Evolutionary conservation across 75 land plant species (phyloP).

Genomic region (Picea sitchensis): DNA sequence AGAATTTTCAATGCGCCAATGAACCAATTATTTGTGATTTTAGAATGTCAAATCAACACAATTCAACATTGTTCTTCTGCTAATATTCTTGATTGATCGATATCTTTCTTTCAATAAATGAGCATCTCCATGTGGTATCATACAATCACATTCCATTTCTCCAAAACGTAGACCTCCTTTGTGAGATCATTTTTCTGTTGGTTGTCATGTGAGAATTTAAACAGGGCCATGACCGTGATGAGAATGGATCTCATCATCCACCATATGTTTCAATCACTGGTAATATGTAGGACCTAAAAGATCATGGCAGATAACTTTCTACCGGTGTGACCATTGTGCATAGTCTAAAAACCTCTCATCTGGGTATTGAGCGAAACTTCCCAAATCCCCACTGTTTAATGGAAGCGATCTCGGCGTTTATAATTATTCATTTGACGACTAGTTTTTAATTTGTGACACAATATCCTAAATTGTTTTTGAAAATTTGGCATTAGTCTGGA

Average conservation of each 20-base stretch:
- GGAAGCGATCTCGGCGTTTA: no score
- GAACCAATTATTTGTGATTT: no score
- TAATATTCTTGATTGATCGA: no score
- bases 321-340: constrained; percentile 99
- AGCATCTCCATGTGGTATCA: constrained; percentile 99
- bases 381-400: no score
- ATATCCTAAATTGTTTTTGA: no score
- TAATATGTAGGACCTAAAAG: constrained; percentile 97
- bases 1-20: no score
- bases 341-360: constrained; percentile 98
- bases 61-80: no score
- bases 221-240: constrained; percentile 93
- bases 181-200: constrained; percentile 98
- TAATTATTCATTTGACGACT: no score
- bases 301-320: constrained; percentile 83
- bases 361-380: constrained; percentile 43
- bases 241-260: constrained; percentile 98
- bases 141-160: constrained; percentile 99
- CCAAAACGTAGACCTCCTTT: constrained; percentile 99
- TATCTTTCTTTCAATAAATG: constrained; percentile 86
- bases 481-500: no score
- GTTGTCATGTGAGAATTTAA: constrained; percentile 95
- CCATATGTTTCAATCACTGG: constrained; percentile 98
- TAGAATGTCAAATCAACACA: no score
- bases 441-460: no score